These are phyloP conservation scores for Scheffersomyces quercinus DNA, from an alignment of 1,139 yeast genomes.

Conservation along the genomic window DNA sequence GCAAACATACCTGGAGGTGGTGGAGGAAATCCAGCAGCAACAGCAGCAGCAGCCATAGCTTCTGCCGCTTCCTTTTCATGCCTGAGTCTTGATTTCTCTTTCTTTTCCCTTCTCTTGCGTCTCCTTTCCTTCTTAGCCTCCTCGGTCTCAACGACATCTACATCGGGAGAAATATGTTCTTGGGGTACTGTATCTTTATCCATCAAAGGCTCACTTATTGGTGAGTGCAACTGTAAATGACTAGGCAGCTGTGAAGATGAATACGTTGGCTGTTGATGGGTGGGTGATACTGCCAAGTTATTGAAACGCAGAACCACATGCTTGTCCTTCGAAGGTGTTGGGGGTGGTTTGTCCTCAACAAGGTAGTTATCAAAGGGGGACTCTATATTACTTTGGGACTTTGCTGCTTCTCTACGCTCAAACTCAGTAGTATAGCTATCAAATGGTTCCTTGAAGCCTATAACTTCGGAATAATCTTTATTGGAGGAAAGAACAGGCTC, in stretches of 20 bases:
- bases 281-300: too few relatives aligned
- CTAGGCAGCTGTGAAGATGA: not conserved
- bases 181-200: not conserved
- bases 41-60: constrained; percentile 17
- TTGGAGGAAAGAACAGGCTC: not conserved
- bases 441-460: constrained; percentile 21
- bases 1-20: constrained; percentile 15
- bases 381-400: constrained; percentile 6
- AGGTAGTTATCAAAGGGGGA: constrained; percentile 35
- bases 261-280: too few relatives aligned
- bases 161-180: not conserved
- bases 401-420: constrained; percentile 9
- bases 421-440: constrained; percentile 21
- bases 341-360: constrained; percentile 11
- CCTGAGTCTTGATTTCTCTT: constrained; percentile 14
- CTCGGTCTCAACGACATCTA: constrained; percentile 7
- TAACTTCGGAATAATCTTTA: constrained; percentile 4
- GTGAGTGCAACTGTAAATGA: not conserved
- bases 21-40: constrained; percentile 11
- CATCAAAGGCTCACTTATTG: not conserved
- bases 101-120: constrained; percentile 22
- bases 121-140: constrained; percentile 16
- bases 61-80: constrained; percentile 26
- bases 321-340: not conserved
- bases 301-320: too few relatives aligned